Conservation (phyloP, 106 monocot genomes). For the Gastrodia elata region DNA sequence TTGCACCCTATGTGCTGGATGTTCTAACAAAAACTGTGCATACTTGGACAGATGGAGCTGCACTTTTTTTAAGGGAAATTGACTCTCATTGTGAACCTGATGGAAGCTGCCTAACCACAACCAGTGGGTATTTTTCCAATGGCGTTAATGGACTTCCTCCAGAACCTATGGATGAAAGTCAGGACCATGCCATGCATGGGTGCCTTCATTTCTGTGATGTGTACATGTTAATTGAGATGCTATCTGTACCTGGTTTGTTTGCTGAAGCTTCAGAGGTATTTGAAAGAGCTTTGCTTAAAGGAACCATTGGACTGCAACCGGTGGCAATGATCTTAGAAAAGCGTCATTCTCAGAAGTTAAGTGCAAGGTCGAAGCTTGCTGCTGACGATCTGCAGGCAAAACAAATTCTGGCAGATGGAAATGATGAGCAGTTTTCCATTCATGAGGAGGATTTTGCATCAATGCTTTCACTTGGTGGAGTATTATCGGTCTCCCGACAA, state of each 20-base stretch:
- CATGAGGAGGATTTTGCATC: constrained; percentile 62
- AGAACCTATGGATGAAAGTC: constrained; percentile 28
- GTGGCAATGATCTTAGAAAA: constrained; percentile 76
- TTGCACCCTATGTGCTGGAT: constrained; percentile 70
- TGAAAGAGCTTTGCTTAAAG: constrained; percentile 51
- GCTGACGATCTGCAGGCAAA: constrained; percentile 28
- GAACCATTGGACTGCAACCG: constrained; percentile 52
- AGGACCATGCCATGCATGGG: constrained; percentile 38
- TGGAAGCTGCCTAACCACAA: constrained; percentile 25
- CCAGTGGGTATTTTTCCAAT: constrained; percentile 27
- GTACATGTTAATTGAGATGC: constrained; percentile 70
- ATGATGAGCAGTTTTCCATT: constrained; percentile 25
- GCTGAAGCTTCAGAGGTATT: constrained; percentile 74
- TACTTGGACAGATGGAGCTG: constrained; percentile 50
- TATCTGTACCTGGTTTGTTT: constrained; percentile 60
- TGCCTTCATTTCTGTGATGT: constrained; percentile 61
- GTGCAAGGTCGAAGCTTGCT: constrained; percentile 19
- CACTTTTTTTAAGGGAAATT: constrained; percentile 65
- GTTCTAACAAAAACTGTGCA: constrained; percentile 50
- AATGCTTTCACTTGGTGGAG: constrained; percentile 70
- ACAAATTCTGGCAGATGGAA: constrained; percentile 25
- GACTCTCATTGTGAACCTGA: constrained; percentile 69
- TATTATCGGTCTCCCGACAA: constrained; percentile 63
- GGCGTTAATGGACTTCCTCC: constrained; percentile 39
- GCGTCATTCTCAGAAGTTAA: constrained; percentile 47